phyloP scores from a whole-genome alignment of 495 filamentous ascomycete genomes.

The Cercophora sp. region DNA sequence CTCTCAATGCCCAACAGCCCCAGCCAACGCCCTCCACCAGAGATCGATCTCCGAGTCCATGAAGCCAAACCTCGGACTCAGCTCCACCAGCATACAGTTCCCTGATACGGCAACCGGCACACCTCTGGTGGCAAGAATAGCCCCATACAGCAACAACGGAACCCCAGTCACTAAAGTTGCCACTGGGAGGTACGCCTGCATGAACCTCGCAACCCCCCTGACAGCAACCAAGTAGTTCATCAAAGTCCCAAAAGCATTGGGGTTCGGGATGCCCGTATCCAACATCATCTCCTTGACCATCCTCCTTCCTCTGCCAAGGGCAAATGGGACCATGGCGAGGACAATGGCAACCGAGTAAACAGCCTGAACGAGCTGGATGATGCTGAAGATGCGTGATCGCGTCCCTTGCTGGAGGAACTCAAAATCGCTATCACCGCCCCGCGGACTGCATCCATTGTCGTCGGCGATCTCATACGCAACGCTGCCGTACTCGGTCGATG shows the following conservation, averaged over 20 bases:
- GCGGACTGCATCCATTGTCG: neutral
- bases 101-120: neutral
- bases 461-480: neutral
- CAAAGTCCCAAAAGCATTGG: neutral
- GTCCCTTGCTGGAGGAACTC: neutral
- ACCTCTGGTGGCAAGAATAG: neutral
- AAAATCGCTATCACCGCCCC: neutral
- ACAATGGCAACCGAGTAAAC: neutral
- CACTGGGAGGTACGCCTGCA: neutral
- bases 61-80: conserved; percentile 2
- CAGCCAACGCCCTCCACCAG: conserved; percentile 4
- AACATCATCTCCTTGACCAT: neutral
- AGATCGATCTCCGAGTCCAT: neutral
- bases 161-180: neutral
- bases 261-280: neutral
- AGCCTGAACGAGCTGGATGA: neutral
- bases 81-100: neutral
- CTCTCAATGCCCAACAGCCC: conserved; percentile 2
- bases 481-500: neutral
- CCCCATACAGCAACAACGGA: neutral
- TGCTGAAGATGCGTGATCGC: neutral
- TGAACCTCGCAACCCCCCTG: neutral
- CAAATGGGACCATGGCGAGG: neutral
- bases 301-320: neutral
- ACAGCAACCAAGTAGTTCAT: neutral